Evolutionary conservation across 116 monocot species (phyloP), one percentile per base, ranked within the genome.

Genomic region (Iris pallida): DNA sequence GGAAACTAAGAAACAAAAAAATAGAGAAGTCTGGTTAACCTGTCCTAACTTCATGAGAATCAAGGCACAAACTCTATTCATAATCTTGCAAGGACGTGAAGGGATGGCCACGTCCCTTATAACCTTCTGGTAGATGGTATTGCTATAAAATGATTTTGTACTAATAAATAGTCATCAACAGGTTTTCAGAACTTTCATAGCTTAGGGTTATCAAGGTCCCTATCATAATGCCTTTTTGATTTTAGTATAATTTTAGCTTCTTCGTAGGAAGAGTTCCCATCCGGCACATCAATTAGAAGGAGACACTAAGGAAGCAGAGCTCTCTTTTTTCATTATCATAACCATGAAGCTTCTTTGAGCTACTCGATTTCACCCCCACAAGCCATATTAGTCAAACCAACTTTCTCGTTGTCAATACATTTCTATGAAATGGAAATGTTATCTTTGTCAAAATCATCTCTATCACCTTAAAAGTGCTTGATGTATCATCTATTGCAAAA

Each of bases 31-130:
- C n/a, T n/a, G n/a, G n/a, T 71, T 48, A 19, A 93, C 98, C 98
- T 93, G 65, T 99, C 99, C 63, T 99, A 63, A 99, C 79, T 83
- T 99, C 99, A 0, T 93, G 90, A 63, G 93, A 90, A 79, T 86
- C 90, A 57, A 84, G 59, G 53, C 62, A 78, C 5, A 82, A 42
- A 61, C 65, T 64, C 49, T 77, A 64, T 30, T 90, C 80, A 66
- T 88, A 88, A 61, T 86, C 84, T 54, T 93, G 64, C 59, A 99
- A 61, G 9, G 90, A 68, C 82, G 82, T 79, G 69, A 90, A 93
- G 42, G 82, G 86, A 0, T 84, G 86, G 67, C 88, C 84, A 42
- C 99, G 90, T 54, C 99, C 99, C 62, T 90, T 90, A 90, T 99
- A 99, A 13, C 99, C 99, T 84, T 99, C 99, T 69, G 88, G 88